Evolutionary conservation across 805 yeast species (phyloP).

Genomic region (Novakomyces olei): DNA sequence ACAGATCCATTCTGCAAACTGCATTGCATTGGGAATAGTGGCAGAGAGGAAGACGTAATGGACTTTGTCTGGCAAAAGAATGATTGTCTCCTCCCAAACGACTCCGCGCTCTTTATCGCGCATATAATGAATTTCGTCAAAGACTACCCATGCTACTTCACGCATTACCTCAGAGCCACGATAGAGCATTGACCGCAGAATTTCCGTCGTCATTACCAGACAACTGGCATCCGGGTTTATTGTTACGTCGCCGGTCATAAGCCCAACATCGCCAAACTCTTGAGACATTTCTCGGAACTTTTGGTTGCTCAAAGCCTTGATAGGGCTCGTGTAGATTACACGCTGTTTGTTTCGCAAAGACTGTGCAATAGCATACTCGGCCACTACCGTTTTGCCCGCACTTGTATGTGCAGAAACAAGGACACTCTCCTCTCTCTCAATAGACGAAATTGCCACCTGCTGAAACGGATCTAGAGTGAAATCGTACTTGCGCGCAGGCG

Average conservation of each 20-base stretch:
- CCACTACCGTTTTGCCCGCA: constrained; percentile 93
- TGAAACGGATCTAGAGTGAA: constrained; percentile 92
- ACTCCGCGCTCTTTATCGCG: constrained; percentile 96
- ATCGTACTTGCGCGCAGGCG: constrained; percentile 74
- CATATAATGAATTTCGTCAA: constrained; percentile 97
- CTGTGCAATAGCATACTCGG: constrained; percentile 92
- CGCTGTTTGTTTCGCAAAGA: constrained; percentile 78
- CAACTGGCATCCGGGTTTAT: constrained; percentile 97
- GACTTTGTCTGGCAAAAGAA: constrained; percentile 84
- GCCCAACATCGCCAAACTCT: constrained; percentile 89
- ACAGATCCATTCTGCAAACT: constrained; percentile 96
- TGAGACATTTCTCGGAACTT: constrained; percentile 80
- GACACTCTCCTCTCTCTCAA: constrained; percentile 83
- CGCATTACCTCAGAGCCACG: constrained; percentile 96
- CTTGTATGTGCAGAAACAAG: constrained; percentile 94
- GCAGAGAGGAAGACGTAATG: constrained; percentile 86
- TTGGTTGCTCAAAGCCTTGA: constrained; percentile 84
- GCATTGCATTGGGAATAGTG: constrained; percentile 94
- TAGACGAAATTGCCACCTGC: constrained; percentile 87
- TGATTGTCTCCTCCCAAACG: constrained; percentile 98
- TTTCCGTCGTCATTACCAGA: constrained; percentile 96
- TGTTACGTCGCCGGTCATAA: constrained; percentile 98
- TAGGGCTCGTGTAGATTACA: constrained; percentile 87
- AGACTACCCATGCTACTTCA: constrained; percentile 96
- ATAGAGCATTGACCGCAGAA: constrained; percentile 86